Percentiles rank a stretch among this genome's conserved stretches.
Conservation (phyloP, 2,329 filamentous ascomycete species). For the Alternaria brassicicola region DNA sequence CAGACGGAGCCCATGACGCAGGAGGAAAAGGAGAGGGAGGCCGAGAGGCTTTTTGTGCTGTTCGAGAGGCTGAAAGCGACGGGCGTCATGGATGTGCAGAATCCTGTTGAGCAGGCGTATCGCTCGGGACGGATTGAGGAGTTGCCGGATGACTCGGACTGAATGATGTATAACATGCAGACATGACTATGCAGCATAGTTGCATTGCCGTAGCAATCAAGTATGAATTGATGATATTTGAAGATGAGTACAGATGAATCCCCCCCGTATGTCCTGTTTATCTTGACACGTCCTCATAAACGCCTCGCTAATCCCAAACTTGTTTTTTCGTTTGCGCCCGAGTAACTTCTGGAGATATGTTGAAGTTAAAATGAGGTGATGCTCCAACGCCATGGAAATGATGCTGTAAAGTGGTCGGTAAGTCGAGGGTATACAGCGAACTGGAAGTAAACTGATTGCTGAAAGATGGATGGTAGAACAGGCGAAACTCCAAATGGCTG, state of each 20-base stretch:
- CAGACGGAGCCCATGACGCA: conserved; percentile 77
- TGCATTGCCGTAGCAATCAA: background rate
- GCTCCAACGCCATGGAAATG: conserved; percentile 1
- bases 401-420: background rate
- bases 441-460: background rate
- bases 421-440: background rate
- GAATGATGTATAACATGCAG: background rate
- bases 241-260: background rate
- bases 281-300: background rate
- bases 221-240: background rate
- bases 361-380: background rate
- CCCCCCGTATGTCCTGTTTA: background rate
- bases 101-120: conserved; percentile 74
- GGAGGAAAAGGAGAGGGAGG: conserved; percentile 91
- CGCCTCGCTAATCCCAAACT: background rate
- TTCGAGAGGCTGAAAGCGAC: conserved; percentile 83
- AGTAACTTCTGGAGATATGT: accelerated
- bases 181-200: background rate
- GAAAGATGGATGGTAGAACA: background rate
- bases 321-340: background rate
- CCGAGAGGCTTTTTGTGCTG: conserved; percentile 84
- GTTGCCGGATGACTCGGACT: conserved; percentile 60
- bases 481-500: background rate
- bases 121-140: conserved; percentile 75
- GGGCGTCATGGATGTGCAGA: conserved; percentile 77